Percentiles rank a stretch among this genome's conserved stretches.
Evolutionary conservation across 257 asterid genomes (phyloP).

Genomic region (Cordia subcordata): DNA sequence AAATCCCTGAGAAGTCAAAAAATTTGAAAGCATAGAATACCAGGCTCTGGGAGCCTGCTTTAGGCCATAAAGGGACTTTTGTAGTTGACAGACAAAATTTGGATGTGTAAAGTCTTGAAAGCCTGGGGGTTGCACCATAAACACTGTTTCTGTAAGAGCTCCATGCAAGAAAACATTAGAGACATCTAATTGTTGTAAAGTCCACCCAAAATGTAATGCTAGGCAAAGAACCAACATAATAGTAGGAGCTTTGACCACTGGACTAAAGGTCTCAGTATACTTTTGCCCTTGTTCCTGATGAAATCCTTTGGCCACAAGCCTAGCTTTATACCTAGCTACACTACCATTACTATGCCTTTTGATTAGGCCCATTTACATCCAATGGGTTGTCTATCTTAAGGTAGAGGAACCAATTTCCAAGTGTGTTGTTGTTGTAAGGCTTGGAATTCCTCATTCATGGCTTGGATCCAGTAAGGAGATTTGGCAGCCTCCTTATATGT

Average conservation of each 20-base stretch:
- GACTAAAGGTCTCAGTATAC: conserved; percentile 1
- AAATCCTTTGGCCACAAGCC: too few species aligned
- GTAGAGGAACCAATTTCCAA: not conserved
- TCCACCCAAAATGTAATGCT: too few species aligned
- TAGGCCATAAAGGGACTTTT: conserved; percentile 2
- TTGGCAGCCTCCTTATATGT: too few species aligned
- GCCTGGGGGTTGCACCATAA: not conserved
- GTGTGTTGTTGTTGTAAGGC: not conserved
- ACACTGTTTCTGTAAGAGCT: not conserved
- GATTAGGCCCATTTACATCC: not conserved
- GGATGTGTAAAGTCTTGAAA: not conserved
- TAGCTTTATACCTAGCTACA: too few species aligned
- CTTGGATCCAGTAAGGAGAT: too few species aligned
- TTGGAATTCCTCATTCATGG: too few species aligned
- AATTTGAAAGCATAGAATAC: not conserved
- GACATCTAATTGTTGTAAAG: too few species aligned
- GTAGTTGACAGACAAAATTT: not conserved
- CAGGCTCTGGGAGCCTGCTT: not conserved
- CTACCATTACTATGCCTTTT: not conserved
- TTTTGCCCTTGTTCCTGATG: not conserved
- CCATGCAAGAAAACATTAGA: too few species aligned
- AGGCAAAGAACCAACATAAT: too few species aligned
- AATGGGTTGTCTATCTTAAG: not conserved
- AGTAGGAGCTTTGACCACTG: not conserved
- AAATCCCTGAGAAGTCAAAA: not conserved